Percentiles rank a stretch among this genome's conserved stretches.
These are phyloP conservation scores for Diddensiella caesifluorescens DNA, from an alignment of 805 yeast species.

Conservation along the genomic window DNA sequence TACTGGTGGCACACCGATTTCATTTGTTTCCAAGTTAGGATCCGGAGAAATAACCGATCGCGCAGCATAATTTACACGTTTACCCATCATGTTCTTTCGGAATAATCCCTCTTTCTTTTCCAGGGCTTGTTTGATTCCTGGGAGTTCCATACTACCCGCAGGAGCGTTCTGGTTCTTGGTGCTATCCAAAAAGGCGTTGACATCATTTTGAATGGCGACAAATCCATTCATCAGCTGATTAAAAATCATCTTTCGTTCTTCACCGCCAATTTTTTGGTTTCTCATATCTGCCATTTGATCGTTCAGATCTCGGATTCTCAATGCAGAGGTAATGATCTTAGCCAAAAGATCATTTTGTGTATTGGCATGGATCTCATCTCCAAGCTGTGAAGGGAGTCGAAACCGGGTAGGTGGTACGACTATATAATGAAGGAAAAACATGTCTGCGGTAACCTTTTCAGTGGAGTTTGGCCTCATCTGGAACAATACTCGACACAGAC, in stretches of 20 bases:
- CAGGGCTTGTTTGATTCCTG: conserved; percentile 95
- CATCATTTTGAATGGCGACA: conserved; percentile 91
- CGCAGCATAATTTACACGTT: conserved; percentile 98
- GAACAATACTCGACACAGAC: conserved; percentile 65
- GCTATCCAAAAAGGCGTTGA: conserved; percentile 87
- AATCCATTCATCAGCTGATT: conserved; percentile 92
- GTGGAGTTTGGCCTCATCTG: conserved; percentile 65
- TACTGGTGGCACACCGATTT: conserved; percentile 98
- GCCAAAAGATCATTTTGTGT: conserved; percentile 85
- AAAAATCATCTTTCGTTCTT: conserved; percentile 69
- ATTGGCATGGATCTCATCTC: conserved; percentile 94
- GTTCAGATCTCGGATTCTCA: conserved; percentile 81
- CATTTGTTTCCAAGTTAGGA: conserved; percentile 95
- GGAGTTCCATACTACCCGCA: conserved; percentile 68
- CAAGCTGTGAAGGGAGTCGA: conserved; percentile 92
- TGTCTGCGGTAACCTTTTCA: conserved; percentile 55
- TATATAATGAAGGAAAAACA: conserved; percentile 82
- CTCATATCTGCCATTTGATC: conserved; percentile 67
- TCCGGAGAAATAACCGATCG: conserved; percentile 99
- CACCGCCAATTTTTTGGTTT: conserved; percentile 53
- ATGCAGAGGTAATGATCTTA: conserved; percentile 70
- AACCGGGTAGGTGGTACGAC: conserved; percentile 96
- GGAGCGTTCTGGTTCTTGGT: conserved; percentile 75
- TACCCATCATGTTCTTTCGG: conserved; percentile 99
- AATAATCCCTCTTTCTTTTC: conserved; percentile 98